Conservation (phyloP, 129 eudicot genomes). For the Erigeron canadensis region DNA sequence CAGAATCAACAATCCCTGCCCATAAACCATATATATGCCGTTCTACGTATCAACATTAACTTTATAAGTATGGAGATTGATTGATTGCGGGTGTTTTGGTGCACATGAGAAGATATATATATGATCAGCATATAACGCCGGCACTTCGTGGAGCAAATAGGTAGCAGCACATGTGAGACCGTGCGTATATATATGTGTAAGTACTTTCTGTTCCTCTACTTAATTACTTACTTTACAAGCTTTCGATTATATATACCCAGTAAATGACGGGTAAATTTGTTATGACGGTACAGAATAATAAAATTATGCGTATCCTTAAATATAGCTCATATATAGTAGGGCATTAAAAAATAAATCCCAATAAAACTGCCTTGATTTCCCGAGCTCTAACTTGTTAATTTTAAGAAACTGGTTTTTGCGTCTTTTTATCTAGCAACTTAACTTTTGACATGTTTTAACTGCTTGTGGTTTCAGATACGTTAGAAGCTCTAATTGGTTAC, state of each 20-base stretch:
- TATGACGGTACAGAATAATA: background rate
- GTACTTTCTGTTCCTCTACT: slow-evolving; percentile 15
- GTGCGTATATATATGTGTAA: too few species aligned
- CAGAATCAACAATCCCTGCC: too few species aligned
- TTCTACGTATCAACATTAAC: too few species aligned
- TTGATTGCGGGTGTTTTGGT: background rate
- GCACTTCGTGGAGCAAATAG: background rate
- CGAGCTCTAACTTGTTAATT: background rate
- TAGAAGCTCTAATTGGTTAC: too few species aligned
- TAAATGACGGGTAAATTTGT: slow-evolving; percentile 13
- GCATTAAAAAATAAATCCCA: background rate
- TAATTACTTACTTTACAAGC: background rate
- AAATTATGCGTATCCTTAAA: background rate
- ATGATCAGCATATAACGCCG: too few species aligned
- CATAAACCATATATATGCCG: too few species aligned
- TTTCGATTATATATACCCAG: slow-evolving; percentile 11
- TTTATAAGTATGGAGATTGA: too few species aligned
- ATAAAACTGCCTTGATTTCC: background rate
- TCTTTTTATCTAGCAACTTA: too few species aligned
- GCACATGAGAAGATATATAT: background rate
- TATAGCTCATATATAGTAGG: background rate
- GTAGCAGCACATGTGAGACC: slow-evolving; percentile 12
- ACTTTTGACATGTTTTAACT: too few species aligned
- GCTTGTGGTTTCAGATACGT: too few species aligned
- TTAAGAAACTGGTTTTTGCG: too few species aligned